Conservation (phyloP, 768 basidiomycete genomes). For the Mycena vitilis region DNA sequence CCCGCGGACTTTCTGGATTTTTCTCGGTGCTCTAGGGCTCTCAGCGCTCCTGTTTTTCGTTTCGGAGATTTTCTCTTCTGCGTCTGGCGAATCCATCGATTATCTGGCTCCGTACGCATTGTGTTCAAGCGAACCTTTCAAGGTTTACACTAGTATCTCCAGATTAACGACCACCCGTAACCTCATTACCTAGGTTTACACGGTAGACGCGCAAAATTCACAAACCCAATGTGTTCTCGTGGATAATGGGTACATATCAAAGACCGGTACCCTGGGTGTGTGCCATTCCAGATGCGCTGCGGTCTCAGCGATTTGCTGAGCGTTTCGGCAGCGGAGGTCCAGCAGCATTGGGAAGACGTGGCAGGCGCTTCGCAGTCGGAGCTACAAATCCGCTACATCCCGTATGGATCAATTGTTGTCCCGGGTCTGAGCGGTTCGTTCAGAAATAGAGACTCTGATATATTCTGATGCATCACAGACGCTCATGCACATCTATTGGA, state of each 20-base stretch:
- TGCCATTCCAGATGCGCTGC: constrained; percentile 39
- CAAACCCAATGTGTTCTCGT: constrained; percentile 75
- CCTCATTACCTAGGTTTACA: too few relatives aligned
- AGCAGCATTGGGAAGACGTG: constrained; percentile 49
- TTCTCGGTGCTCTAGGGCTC: constrained; percentile 31
- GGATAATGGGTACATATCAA: constrained; percentile 59
- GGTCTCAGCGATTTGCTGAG: constrained; percentile 16
- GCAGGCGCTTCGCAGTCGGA: constrained; percentile 25
- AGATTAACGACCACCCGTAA: too few relatives aligned
- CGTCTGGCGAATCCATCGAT: constrained; percentile 1
- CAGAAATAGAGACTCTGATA: constrained; percentile 8
- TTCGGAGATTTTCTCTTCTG: constrained; percentile 13
- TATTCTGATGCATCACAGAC: constrained; percentile 55
- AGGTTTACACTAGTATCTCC: constrained; percentile 80
- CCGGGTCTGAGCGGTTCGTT: constrained; percentile 79
- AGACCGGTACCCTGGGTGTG: constrained; percentile 66
- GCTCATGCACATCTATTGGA: constrained; percentile 85
- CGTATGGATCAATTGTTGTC: constrained; percentile 69
- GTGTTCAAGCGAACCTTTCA: constrained; percentile 64
- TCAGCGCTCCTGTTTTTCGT: constrained; percentile 25
- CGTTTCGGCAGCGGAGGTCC: constrained; percentile 53
- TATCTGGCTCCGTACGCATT: constrained; percentile 58
- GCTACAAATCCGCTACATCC: constrained; percentile 59
- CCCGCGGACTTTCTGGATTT: constrained; percentile 15
- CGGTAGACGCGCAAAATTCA: constrained; percentile 67